phyloP scores from a whole-genome alignment of 2,329 filamentous ascomycete species.

The Neospermospora avenae region DNA sequence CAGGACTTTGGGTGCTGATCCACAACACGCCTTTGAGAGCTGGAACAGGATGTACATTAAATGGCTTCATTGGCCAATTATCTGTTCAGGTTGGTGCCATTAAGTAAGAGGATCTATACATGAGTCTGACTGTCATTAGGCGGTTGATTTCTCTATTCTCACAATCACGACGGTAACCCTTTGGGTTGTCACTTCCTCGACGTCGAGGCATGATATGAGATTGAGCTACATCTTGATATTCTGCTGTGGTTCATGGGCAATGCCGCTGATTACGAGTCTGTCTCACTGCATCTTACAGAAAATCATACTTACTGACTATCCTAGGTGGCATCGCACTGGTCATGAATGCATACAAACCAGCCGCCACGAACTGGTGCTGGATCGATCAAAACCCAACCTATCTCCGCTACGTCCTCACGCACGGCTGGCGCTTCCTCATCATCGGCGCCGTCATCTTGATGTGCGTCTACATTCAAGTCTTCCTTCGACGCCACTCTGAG shows the following conservation, averaged over 20 bases:
- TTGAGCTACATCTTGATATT: neutral
- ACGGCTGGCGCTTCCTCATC: slow-evolving; percentile 40
- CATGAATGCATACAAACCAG: slow-evolving; percentile 25
- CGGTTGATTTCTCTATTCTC: slow-evolving; percentile 8
- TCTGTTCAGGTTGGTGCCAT: slow-evolving; percentile 1
- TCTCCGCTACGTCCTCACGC: slow-evolving; percentile 38
- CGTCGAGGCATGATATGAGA: neutral
- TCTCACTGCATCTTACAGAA: neutral
- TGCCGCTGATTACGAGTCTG: slow-evolving; percentile 6
- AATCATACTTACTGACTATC: neutral
- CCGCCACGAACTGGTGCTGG: slow-evolving; percentile 44
- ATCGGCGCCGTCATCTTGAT: slow-evolving; percentile 16
- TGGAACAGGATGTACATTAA: slow-evolving; percentile 1
- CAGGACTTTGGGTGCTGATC: slow-evolving; percentile 1
- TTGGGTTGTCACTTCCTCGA: slow-evolving; percentile 5
- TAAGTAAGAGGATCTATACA: neutral
- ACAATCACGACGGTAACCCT: slow-evolving; percentile 2
- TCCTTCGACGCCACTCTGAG: neutral
- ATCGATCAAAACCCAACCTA: slow-evolving; percentile 34
- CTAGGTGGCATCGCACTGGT: slow-evolving; percentile 1
- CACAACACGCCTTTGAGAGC: slow-evolving; percentile 1
- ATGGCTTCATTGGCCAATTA: slow-evolving; percentile 7
- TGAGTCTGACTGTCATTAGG: neutral
- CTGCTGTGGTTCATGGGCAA: neutral
- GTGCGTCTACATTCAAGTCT: slow-evolving; percentile 7